Percentiles rank a stretch among this genome's conserved stretches.
phyloP scores from a whole-genome alignment of 2,329 filamentous ascomycete species.

The Talaromyces verruculosus region DNA sequence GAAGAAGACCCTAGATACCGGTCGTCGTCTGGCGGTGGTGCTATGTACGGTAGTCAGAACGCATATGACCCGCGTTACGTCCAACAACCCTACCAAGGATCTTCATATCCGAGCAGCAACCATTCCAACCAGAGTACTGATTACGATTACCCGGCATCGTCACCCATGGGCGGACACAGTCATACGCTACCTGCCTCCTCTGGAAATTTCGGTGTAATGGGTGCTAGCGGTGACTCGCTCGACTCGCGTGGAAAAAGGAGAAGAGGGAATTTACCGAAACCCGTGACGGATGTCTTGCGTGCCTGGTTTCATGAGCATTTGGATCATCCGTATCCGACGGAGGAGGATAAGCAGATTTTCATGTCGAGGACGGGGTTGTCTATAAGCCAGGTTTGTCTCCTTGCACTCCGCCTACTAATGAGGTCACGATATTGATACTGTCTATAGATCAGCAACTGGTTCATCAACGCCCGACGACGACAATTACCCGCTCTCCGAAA shows the following conservation, averaged over 20 bases:
- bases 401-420: not conserved
- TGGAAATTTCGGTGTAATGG: slow-evolving; percentile 41
- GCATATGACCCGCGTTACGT: slow-evolving; percentile 7
- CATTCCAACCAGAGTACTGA: slow-evolving; percentile 33
- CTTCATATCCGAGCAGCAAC: slow-evolving; percentile 24
- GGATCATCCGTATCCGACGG: slow-evolving; percentile 79
- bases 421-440: slow-evolving; percentile 11
- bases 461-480: slow-evolving; percentile 52
- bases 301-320: slow-evolving; percentile 78
- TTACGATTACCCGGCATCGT: slow-evolving; percentile 32
- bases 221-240: slow-evolving; percentile 39
- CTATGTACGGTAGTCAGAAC: slow-evolving; percentile 15
- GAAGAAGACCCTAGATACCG: slow-evolving; percentile 28
- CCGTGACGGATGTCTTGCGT: slow-evolving; percentile 77
- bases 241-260: slow-evolving; percentile 54
- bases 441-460: slow-evolving; percentile 54
- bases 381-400: slow-evolving; percentile 59
- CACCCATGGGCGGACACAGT: slow-evolving; percentile 22
- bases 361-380: slow-evolving; percentile 74
- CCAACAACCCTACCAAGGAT: slow-evolving; percentile 27
- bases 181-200: slow-evolving; percentile 28
- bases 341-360: slow-evolving; percentile 82
- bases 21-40: slow-evolving; percentile 24
- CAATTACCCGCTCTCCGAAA: slow-evolving; percentile 50
- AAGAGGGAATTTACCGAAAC: slow-evolving; percentile 85